Percentiles rank a stretch among this genome's conserved stretches.
Evolutionary conservation across 108 stramenopile species (phyloP).

Genomic region (Pseudonitzschia pungens): DNA sequence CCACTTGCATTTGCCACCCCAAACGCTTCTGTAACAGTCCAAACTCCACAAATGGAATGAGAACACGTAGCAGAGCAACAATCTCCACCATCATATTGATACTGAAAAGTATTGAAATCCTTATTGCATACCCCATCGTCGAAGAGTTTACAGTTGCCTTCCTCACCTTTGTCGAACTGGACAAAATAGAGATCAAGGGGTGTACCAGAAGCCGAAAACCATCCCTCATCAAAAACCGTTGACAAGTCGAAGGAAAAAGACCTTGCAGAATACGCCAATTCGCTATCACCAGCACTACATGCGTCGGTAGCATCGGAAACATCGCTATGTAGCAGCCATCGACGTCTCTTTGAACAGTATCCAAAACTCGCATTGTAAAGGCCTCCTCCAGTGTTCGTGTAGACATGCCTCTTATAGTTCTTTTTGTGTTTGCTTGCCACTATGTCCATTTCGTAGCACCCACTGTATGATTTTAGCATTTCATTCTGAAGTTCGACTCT

Average conservation of each 20-base stretch:
- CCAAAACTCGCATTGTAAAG: neutral
- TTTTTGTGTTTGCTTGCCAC: neutral
- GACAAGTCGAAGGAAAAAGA: neutral
- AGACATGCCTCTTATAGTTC: neutral
- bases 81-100: slow-evolving; percentile 16
- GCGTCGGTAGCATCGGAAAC: too few relatives aligned
- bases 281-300: neutral
- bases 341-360: neutral
- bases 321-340: neutral
- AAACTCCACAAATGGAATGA: neutral
- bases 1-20: neutral
- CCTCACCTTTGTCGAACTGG: neutral
- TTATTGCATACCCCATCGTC: neutral
- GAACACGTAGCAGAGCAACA: slow-evolving; percentile 13
- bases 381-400: neutral
- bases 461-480: neutral
- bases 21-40: neutral
- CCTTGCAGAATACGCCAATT: neutral
- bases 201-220: neutral
- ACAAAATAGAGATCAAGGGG: neutral
- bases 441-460: neutral
- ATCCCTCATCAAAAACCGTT: neutral
- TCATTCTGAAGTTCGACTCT: slow-evolving; percentile 6
- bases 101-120: neutral
- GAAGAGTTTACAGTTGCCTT: neutral